A percentile compares a stretch with the other conserved stretches of the same genome.
Evolutionary conservation across 768 basidiomycete genomes (phyloP).

Genomic region (Pholiota molesta): DNA sequence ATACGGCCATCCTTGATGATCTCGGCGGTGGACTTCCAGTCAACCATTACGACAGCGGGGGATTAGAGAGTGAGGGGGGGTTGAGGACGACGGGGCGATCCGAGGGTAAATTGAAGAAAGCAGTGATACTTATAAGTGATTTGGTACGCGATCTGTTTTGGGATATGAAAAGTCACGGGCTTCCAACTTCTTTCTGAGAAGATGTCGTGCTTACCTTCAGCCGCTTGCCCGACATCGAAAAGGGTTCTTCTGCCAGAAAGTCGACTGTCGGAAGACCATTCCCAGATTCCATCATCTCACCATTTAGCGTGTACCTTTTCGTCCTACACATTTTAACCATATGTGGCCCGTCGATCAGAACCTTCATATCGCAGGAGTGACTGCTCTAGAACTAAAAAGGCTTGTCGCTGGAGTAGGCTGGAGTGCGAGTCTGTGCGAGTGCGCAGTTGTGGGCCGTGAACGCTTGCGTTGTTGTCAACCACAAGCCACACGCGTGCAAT

Average conservation of each 20-base stretch:
- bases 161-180: conserved; percentile 23
- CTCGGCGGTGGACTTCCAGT: conserved; percentile 57
- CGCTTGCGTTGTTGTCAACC: not conserved
- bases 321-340: not conserved
- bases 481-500: not conserved
- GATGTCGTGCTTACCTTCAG: not conserved
- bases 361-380: not conserved
- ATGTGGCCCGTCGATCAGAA: not conserved
- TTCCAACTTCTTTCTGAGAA: conserved; percentile 20
- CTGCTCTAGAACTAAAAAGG: not conserved
- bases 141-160: conserved; percentile 6
- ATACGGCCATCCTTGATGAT: conserved; percentile 50
- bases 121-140: conserved; percentile 23
- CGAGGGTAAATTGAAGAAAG: conserved; percentile 14
- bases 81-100: conserved; percentile 20
- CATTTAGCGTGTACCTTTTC: not conserved
- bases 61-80: conserved; percentile 19
- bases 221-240: not conserved
- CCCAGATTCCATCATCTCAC: not conserved
- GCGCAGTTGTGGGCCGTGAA: not conserved
- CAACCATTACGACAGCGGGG: conserved; percentile 45
- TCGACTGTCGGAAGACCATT: not conserved
- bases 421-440: no score
- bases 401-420: no score
- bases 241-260: not conserved